phyloP scores from a whole-genome alignment of 352 stramenopile genomes.

The Phytophthora chlamydospora region DNA sequence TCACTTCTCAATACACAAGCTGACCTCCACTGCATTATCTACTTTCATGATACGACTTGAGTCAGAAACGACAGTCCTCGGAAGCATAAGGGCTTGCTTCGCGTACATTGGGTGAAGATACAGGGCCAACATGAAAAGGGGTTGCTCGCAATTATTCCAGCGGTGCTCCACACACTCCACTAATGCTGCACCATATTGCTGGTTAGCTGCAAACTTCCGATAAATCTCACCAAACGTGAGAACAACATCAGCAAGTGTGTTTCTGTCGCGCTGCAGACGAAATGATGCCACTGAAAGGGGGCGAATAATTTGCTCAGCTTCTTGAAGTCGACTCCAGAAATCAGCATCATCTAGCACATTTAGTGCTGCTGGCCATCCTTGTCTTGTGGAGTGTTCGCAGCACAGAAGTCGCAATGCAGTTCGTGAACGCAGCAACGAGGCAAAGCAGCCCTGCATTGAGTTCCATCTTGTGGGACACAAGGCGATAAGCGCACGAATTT shows the following conservation, averaged over 20 bases:
- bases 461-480: constrained; percentile 10
- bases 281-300: constrained; percentile 1
- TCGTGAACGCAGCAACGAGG: not conserved
- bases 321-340: not conserved
- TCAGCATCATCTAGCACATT: not conserved
- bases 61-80: not conserved
- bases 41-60: not conserved
- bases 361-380: not conserved
- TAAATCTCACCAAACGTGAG: constrained; percentile 8
- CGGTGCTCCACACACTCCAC: constrained; percentile 1
- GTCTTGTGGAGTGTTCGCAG: not conserved
- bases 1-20: no score
- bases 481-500: not conserved
- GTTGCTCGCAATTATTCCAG: constrained; percentile 1
- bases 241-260: constrained; percentile 8
- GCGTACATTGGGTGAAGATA: not conserved
- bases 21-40: no score
- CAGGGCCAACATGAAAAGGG: constrained; percentile 4
- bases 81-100: not conserved
- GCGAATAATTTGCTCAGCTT: constrained; percentile 8
- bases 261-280: constrained; percentile 5
- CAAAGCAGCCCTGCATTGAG: constrained; percentile 10
- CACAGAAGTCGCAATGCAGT: not conserved
- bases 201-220: not conserved
- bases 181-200: not conserved